Evolutionary conservation across 108 stramenopile genomes (phyloP).

Genomic region (Conticribra guillardii): DNA sequence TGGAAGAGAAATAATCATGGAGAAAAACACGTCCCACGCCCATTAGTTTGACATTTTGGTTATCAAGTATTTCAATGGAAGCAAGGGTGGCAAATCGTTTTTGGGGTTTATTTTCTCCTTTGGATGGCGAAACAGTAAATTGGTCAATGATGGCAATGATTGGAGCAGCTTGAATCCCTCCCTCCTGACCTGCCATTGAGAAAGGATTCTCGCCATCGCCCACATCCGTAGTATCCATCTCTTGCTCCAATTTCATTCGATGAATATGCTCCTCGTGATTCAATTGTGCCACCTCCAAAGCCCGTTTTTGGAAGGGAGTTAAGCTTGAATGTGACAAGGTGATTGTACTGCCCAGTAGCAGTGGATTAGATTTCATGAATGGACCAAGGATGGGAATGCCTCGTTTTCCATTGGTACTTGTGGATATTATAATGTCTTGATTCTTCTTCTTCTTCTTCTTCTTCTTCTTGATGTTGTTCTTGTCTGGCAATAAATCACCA

Average conservation of each 20-base stretch:
- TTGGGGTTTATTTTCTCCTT: background rate
- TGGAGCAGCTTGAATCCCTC: constrained; percentile 54
- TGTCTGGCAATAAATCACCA: background rate
- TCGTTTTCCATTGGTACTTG: background rate
- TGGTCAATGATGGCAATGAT: constrained; percentile 63
- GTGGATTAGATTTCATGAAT: background rate
- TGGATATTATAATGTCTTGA: background rate
- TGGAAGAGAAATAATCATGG: constrained; percentile 44
- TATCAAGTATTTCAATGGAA: constrained; percentile 56
- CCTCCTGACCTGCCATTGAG: no score
- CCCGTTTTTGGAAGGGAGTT: constrained; percentile 28
- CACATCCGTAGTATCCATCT: background rate
- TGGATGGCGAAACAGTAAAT: constrained; percentile 17
- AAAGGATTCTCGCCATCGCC: no score
- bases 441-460: constrained; percentile 6
- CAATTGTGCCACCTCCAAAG: constrained; percentile 25
- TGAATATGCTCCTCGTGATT: constrained; percentile 23
- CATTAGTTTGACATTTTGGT: constrained; percentile 44
- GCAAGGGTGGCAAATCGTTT: constrained; percentile 64
- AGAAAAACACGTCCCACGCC: constrained; percentile 66
- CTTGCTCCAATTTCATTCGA: background rate
- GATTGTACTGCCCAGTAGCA: constrained; percentile 33
- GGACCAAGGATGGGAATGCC: constrained; percentile 6
- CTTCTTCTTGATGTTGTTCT: background rate
- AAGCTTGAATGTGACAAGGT: constrained; percentile 13